Conservation (phyloP, 805 yeast species). For the Kodamaea hsintzibuensis region DNA sequence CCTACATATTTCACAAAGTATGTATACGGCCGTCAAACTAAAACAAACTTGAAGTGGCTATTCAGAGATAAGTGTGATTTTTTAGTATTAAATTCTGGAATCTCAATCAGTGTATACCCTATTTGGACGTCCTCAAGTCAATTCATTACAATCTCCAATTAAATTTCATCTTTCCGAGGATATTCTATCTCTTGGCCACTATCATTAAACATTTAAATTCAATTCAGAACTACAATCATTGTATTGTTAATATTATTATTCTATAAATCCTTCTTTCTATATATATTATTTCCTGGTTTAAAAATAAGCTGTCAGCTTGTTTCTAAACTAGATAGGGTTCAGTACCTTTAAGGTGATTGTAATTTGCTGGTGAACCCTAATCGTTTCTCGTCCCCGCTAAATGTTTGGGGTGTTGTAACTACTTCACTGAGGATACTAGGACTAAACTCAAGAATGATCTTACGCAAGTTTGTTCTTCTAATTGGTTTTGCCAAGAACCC, state of each 20-base stretch:
- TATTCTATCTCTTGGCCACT: no score
- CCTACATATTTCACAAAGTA: no score
- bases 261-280: not conserved
- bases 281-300: not conserved
- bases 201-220: not conserved
- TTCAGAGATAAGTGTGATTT: no score
- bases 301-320: not conserved
- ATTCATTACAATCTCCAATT: no score
- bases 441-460: slow-evolving; percentile 52
- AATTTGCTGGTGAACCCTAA: slow-evolving; percentile 19
- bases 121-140: no score
- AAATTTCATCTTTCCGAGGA: no score
- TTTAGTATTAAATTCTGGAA: no score
- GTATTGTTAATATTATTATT: not conserved
- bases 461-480: slow-evolving; percentile 64
- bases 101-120: no score
- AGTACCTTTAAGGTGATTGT: not conserved
- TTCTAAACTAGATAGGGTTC: no score
- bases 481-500: slow-evolving; percentile 91
- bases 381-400: slow-evolving; percentile 27
- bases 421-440: slow-evolving; percentile 32
- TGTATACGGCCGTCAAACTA: no score
- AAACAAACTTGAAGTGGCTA: no score
- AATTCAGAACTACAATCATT: not conserved
- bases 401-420: slow-evolving; percentile 35